Percentiles rank a stretch among this genome's conserved stretches.
Evolutionary conservation across 768 basidiomycete species (phyloP).

Genomic region (Panus rudis): DNA sequence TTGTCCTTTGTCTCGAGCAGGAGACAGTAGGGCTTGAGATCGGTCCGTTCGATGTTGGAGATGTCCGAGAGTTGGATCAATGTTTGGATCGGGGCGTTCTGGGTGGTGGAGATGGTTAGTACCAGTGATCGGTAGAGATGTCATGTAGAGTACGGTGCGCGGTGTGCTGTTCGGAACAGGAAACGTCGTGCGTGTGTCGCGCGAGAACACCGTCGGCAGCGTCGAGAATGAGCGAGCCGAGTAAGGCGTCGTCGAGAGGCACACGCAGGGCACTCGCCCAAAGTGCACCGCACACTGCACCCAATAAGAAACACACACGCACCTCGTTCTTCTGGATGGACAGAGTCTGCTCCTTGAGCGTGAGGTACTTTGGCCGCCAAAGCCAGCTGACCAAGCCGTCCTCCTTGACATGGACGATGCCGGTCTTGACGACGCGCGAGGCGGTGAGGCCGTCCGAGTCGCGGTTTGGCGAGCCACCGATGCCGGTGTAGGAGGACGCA

Average conservation of each 20-base stretch:
- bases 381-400: constrained; percentile 89
- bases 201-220: no score
- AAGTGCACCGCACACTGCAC: no score
- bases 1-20: constrained; percentile 82
- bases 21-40: constrained; percentile 92
- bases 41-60: constrained; percentile 82
- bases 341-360: constrained; percentile 74
- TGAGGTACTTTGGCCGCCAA: constrained; percentile 87
- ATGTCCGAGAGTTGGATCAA: constrained; percentile 70
- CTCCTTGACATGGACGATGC: constrained; percentile 85
- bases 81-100: constrained; percentile 44
- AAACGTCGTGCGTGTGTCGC: no score
- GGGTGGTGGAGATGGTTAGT: constrained; percentile 40
- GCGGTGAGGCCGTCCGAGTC: constrained; percentile 27
- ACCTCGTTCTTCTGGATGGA: constrained; percentile 92
- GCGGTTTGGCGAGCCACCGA: constrained; percentile 72
- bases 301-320: constrained; percentile 22
- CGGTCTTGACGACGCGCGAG: constrained; percentile 54
- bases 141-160: no score
- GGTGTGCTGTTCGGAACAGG: no score
- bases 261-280: no score
- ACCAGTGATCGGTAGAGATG: not conserved
- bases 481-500: constrained; percentile 65
- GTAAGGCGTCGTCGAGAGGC: no score
- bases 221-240: no score